Evolutionary conservation across 768 basidiomycete genomes (phyloP).

Genomic region (Russula vinacea): DNA sequence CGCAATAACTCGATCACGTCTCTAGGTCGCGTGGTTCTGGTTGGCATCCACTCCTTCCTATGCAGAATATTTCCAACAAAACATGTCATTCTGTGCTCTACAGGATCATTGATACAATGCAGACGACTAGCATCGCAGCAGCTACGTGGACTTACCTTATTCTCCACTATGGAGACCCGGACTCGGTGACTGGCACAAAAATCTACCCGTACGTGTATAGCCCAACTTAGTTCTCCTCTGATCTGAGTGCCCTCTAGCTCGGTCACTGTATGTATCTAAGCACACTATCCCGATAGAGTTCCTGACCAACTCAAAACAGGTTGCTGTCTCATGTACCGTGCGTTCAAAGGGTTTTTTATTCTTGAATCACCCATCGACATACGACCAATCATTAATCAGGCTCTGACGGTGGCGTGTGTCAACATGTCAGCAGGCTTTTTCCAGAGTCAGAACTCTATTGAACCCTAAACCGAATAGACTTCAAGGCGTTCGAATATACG

Average conservation of each 20-base stretch:
- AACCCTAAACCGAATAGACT: not conserved
- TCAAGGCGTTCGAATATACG: conserved; percentile 12
- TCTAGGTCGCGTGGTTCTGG: conserved; percentile 13
- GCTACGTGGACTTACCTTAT: conserved; percentile 3
- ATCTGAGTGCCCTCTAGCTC: not conserved
- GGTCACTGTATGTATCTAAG: not conserved
- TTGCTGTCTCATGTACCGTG: not conserved
- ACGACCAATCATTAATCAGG: not conserved
- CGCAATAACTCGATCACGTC: not conserved
- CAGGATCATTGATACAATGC: conserved; percentile 10
- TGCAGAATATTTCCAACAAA: not conserved
- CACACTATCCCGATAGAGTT: not conserved
- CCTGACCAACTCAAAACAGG: not conserved
- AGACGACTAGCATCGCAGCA: conserved; percentile 2
- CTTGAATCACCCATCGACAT: not conserved
- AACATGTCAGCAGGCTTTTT: conserved; percentile 4
- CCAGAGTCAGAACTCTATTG: not conserved
- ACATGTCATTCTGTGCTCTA: not conserved
- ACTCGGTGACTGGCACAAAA: too few relatives aligned
- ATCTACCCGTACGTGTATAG: not conserved
- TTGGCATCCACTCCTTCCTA: not conserved
- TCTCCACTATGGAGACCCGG: not conserved
- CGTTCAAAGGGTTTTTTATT: not conserved
- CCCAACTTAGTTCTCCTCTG: not conserved
- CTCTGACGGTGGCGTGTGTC: conserved; percentile 5